A percentile compares a stretch with the other conserved stretches of the same genome.
Evolutionary conservation across 2,329 filamentous ascomycete species (phyloP).

Genomic region (Cladosporium austrohemisphaericum): DNA sequence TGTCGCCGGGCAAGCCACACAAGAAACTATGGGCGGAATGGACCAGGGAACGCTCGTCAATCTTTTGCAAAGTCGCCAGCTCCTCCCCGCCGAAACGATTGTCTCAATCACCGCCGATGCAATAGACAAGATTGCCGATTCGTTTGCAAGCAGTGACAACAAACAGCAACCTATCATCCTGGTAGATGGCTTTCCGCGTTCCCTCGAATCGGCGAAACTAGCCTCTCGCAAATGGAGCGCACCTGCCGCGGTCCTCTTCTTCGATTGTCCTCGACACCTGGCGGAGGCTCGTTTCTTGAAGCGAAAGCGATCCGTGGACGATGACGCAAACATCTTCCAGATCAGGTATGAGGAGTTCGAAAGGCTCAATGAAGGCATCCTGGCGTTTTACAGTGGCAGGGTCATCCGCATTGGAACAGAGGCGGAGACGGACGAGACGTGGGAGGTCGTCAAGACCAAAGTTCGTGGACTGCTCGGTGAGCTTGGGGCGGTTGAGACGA

Average conservation of each 20-base stretch:
- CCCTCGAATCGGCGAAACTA: background rate
- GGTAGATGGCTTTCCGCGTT: constrained; percentile 24
- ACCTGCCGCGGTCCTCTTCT: background rate
- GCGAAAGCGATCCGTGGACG: background rate
- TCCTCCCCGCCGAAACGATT: constrained; percentile 9
- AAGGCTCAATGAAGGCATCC: background rate
- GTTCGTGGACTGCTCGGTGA: background rate
- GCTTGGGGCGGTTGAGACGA: background rate
- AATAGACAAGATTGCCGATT: constrained; percentile 6
- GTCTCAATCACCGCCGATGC: constrained; percentile 15
- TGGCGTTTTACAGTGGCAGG: background rate
- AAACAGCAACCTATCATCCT: constrained; percentile 7
- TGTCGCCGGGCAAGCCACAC: background rate
- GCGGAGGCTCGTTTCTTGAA: constrained; percentile 4
- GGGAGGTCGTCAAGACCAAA: background rate
- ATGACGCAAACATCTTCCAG: background rate
- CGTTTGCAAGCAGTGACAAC: background rate
- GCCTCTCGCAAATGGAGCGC: background rate
- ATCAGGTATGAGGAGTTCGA: background rate
- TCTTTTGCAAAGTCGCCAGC: constrained; percentile 8
- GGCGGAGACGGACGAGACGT: background rate
- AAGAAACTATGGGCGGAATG: constrained; percentile 1
- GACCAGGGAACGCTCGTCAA: constrained; percentile 2
- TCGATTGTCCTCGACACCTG: background rate
- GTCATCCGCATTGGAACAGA: background rate